These are phyloP conservation scores for Plasmodium gonderi DNA, from an alignment of 169 alveolate genomes.

Conservation along the genomic window DNA sequence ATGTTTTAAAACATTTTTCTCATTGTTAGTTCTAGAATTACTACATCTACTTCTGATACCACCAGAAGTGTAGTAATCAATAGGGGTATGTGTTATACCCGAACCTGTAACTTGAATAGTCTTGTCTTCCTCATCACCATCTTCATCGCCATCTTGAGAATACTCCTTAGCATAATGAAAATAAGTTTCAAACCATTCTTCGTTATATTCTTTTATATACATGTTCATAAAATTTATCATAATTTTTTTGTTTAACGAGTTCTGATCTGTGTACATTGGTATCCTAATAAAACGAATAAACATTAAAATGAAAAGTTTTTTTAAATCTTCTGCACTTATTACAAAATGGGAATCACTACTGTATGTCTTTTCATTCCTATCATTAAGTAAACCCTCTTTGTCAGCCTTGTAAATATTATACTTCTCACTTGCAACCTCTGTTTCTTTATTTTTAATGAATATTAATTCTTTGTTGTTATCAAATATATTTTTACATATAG, in stretches of 20 bases:
- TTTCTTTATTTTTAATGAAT: slow-evolving; percentile 12
- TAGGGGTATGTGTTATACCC: too few species aligned
- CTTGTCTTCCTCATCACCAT: neutral
- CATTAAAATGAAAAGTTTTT: slow-evolving; percentile 16
- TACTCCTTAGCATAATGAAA: neutral
- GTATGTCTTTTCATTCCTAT: neutral
- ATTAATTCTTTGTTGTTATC: slow-evolving; percentile 46
- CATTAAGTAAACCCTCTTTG: slow-evolving; percentile 11
- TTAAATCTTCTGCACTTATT: slow-evolving; percentile 6
- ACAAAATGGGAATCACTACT: neutral
- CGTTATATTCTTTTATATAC: slow-evolving; percentile 28
- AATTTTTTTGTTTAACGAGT: slow-evolving; percentile 3
- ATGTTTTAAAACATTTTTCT: neutral
- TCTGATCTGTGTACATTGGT: neutral
- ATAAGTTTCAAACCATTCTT: slow-evolving; percentile 46
- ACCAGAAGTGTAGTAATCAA: too few species aligned
- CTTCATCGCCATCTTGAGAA: neutral
- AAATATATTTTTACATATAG: slow-evolving; percentile 70
- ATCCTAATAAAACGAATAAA: slow-evolving; percentile 27
- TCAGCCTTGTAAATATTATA: slow-evolving; percentile 21
- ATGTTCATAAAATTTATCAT: slow-evolving; percentile 7
- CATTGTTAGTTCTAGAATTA: neutral
- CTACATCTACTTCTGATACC: neutral
- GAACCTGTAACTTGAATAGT: neutral
- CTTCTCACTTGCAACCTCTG: neutral